These are phyloP conservation scores for Nakaseomyces bracarensis DNA, from an alignment of 1,139 yeast species.

Conservation along the genomic window DNA sequence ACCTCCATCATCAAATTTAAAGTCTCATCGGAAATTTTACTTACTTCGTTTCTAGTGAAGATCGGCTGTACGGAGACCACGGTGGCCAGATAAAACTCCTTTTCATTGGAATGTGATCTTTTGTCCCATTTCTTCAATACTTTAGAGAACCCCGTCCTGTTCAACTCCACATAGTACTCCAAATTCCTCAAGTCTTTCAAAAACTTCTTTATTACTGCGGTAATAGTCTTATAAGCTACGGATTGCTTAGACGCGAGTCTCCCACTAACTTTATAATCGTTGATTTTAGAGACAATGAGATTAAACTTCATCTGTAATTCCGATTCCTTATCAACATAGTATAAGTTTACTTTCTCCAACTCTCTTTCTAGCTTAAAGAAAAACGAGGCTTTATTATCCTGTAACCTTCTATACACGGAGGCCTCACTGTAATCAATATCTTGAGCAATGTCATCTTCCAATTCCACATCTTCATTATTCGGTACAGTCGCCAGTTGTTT, in stretches of 20 bases:
- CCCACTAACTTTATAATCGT: conserved; percentile 43
- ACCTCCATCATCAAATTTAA: conserved; percentile 58
- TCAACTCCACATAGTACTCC: conserved; percentile 87
- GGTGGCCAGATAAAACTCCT: conserved; percentile 80
- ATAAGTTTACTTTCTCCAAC: conserved; percentile 83
- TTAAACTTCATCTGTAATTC: conserved; percentile 73
- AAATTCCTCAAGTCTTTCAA: conserved; percentile 80
- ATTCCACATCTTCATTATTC: conserved; percentile 5
- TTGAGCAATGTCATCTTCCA: conserved; percentile 17
- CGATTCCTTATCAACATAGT: conserved; percentile 84
- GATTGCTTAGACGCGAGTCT: conserved; percentile 43
- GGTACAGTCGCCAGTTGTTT: conserved; percentile 44
- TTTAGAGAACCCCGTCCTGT: conserved; percentile 91
- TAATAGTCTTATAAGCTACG: conserved; percentile 55
- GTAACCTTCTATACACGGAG: conserved; percentile 49
- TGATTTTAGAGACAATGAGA: conserved; percentile 63
- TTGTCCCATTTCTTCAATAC: conserved; percentile 97
- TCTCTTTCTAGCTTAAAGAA: conserved; percentile 91
- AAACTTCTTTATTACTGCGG: conserved; percentile 83
- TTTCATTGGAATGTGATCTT: conserved; percentile 87
- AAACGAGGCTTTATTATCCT: conserved; percentile 87
- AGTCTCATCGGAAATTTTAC: conserved; percentile 66
- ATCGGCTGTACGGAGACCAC: conserved; percentile 97
- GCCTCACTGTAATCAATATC: conserved; percentile 24
- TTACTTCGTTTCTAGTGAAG: conserved; percentile 81